Evolutionary conservation across 1,139 yeast species (phyloP).

Genomic region (Taphrina wiesneri): DNA sequence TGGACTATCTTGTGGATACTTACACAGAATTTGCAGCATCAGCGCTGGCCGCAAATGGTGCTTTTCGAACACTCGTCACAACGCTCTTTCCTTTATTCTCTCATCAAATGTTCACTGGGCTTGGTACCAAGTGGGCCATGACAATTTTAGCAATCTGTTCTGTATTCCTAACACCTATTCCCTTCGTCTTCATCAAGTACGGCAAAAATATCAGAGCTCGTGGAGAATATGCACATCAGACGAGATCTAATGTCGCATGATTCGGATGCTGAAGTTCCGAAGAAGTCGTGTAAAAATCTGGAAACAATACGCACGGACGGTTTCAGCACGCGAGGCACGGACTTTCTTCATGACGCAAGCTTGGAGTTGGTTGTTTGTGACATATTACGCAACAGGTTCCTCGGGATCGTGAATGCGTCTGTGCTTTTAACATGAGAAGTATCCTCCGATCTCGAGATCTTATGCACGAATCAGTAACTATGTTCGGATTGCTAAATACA

Average conservation of each 20-base stretch:
- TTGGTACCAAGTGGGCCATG: conserved; percentile 81
- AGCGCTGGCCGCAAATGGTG: conserved; percentile 68
- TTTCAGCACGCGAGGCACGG: background rate
- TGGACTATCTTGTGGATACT: conserved; percentile 57
- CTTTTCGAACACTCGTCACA: conserved; percentile 60
- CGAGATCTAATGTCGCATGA: background rate
- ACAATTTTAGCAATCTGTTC: conserved; percentile 81
- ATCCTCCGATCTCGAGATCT: background rate
- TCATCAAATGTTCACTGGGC: conserved; percentile 65
- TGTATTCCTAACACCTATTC: conserved; percentile 74
- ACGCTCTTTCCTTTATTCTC: conserved; percentile 69
- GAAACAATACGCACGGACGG: background rate
- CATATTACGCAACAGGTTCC: background rate
- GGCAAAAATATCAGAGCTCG: conserved; percentile 50
- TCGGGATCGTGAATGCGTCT: background rate
- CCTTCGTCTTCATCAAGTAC: conserved; percentile 67
- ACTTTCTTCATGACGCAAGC: background rate
- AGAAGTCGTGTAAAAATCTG: too few species aligned
- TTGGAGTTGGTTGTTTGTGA: background rate
- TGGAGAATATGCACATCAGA: conserved; percentile 48
- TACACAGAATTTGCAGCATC: conserved; percentile 61
- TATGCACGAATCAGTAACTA: background rate
- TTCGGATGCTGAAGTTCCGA: too few species aligned
- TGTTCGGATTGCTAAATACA: background rate
- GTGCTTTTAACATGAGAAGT: background rate